A percentile compares a stretch with the other conserved stretches of the same genome.
Evolutionary conservation across 805 yeast species (phyloP).

Genomic region (Ogataea allantospora): DNA sequence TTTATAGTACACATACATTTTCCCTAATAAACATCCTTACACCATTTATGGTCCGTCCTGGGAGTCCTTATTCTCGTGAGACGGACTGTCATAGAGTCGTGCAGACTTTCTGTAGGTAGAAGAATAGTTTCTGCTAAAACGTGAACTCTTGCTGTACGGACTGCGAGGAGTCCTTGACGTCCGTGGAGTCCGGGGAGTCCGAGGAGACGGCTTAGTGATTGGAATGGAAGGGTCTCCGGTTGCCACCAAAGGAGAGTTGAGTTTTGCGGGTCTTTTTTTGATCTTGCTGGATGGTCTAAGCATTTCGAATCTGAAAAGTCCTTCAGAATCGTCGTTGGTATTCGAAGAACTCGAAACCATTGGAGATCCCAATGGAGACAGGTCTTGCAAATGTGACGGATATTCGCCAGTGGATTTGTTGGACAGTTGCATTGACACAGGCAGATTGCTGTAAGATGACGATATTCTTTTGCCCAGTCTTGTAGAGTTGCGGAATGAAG

Average conservation of each 20-base stretch:
- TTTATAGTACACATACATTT: too few relatives aligned
- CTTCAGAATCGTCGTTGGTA: conserved; percentile 36
- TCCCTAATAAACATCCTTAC: conserved; percentile 3
- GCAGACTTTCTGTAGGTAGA: conserved; percentile 18
- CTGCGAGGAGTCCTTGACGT: conserved; percentile 22
- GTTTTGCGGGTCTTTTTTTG: conserved; percentile 32
- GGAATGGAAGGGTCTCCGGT: conserved; percentile 26
- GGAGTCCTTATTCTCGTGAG: conserved; percentile 12
- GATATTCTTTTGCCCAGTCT: conserved; percentile 23
- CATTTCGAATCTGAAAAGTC: conserved; percentile 45
- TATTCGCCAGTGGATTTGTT: conserved; percentile 16
- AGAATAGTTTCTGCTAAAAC: conserved; percentile 20
- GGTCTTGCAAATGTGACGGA: conserved; percentile 16
- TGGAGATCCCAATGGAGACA: conserved; percentile 25
- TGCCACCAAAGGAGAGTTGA: conserved; percentile 21
- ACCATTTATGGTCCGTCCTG: conserved; percentile 1
- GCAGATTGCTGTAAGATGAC: conserved; percentile 16
- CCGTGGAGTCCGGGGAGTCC: conserved; percentile 27
- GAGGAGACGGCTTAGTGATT: conserved; percentile 26
- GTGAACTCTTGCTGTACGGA: conserved; percentile 19
- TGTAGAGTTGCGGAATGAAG: conserved; percentile 21
- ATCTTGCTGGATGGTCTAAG: conserved; percentile 37
- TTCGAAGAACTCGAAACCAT: conserved; percentile 21
- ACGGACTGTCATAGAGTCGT: conserved; percentile 16
- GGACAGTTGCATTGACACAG: conserved; percentile 21